phyloP scores from a whole-genome alignment of 352 stramenopile genomes.

The Peronospora destructor region DNA sequence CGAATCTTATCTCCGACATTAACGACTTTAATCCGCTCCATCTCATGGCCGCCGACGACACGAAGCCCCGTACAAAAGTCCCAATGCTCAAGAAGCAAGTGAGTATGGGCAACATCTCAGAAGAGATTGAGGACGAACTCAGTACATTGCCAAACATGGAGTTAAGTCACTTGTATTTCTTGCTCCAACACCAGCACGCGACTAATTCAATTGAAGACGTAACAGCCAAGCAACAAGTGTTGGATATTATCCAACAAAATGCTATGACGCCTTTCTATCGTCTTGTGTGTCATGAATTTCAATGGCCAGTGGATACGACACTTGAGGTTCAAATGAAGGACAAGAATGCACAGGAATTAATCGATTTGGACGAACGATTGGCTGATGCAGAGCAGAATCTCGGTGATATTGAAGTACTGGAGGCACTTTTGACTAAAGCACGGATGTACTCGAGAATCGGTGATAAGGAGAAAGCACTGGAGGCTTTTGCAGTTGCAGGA shows the following conservation, averaged over 20 bases:
- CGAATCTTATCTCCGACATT: not conserved
- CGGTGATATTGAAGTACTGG: constrained; percentile 97
- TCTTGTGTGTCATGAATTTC: constrained; percentile 57
- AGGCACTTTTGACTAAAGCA: constrained; percentile 90
- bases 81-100: constrained; percentile 57
- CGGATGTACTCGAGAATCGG: constrained; percentile 91
- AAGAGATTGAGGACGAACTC: constrained; percentile 81
- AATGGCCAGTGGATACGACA: constrained; percentile 50
- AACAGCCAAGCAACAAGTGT: constrained; percentile 40
- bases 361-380: constrained; percentile 79
- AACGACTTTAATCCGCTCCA: not conserved
- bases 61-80: constrained; percentile 15
- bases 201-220: constrained; percentile 27
- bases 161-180: constrained; percentile 63
- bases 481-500: constrained; percentile 86
- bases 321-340: constrained; percentile 54
- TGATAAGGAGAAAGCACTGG: constrained; percentile 86
- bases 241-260: constrained; percentile 52
- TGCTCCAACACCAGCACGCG: constrained; percentile 66
- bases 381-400: constrained; percentile 92
- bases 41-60: constrained; percentile 12
- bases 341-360: constrained; percentile 63
- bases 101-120: constrained; percentile 77
- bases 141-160: constrained; percentile 76
- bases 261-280: constrained; percentile 83